Base-by-base conservation (phyloP, 2,329 filamentous ascomycete genomes). In the Thelonectria rubi region DNA sequence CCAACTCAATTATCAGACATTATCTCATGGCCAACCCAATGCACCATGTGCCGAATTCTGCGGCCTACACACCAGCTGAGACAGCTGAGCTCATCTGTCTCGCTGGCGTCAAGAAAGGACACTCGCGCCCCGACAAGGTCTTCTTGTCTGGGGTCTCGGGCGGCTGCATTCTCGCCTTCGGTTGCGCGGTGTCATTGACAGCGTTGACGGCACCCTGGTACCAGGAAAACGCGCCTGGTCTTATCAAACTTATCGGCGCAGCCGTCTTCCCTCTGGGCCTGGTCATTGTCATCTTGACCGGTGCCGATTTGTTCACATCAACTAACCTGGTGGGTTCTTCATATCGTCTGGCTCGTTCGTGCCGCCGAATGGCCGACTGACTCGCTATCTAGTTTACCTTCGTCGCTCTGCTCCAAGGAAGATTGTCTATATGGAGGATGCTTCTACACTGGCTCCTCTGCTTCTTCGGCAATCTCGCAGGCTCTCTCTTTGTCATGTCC, bases 391-490 rank as follows among this genome's bases (percentile, higher is more conserved):
- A 71, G 70, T 71, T 69, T 11, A 72, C 69, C 0, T 26, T 69
- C 9, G 64, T 68, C 4, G 66, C 71, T 8, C 68, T 65, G 3
- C 60, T 73, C 2, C 62, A 67, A 6, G 50, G 71, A 0, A 60
- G 65, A 8, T 51, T 73, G 11, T 18, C 65, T 0, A 46, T 60
- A 6, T 66, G 65, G 7, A 64, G 62, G n/a, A 73, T 73, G 71
- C 49, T 72, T 1, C 30, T 73, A 11, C 71, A 73, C 51, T 84
- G 81, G 82, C 56, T 76, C 39, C 69, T 84, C 4, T 82, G 79
- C 15, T 84, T 82, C 60, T 76, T 79, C 47, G 82, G 80, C 1
- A 84, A 84, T 63, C 69, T 84, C 3, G 79, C 79, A 3, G 82
- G 82, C 0, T 78, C 76, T 1, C 66, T 85, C 5, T 83, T 84